phyloP scores from a whole-genome alignment of 1,139 yeast genomes.

The Hansenula sp. region DNA sequence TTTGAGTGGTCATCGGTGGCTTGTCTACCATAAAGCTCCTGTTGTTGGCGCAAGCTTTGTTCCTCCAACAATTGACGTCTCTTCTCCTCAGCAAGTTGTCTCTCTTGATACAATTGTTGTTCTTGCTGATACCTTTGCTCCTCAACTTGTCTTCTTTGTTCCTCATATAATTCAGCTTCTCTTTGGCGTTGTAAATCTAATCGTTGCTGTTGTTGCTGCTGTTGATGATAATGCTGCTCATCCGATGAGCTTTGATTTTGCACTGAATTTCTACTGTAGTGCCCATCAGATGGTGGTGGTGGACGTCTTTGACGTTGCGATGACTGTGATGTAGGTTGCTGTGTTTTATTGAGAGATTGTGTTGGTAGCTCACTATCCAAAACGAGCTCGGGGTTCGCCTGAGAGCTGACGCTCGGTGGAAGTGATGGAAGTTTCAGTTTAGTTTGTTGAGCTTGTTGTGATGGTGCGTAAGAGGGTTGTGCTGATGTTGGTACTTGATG shows the following conservation, averaged over 20 bases:
- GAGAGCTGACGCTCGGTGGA: slow-evolving; percentile 7
- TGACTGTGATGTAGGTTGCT: slow-evolving; percentile 5
- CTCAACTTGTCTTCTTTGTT: slow-evolving; percentile 4
- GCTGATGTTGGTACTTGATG: slow-evolving; percentile 20
- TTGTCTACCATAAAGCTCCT: slow-evolving; percentile 3
- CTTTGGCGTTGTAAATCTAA: slow-evolving; percentile 12
- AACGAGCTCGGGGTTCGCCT: background rate
- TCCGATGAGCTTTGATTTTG: background rate
- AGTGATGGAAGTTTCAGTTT: slow-evolving; percentile 10
- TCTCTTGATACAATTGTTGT: slow-evolving; percentile 15
- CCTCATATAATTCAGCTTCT: slow-evolving; percentile 10
- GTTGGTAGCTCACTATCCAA: slow-evolving; percentile 11
- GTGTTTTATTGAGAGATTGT: slow-evolving; percentile 11
- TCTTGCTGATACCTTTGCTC: slow-evolving; percentile 22
- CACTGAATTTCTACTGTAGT: slow-evolving; percentile 1
- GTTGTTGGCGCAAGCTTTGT: slow-evolving; percentile 3
- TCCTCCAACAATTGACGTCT: slow-evolving; percentile 28
- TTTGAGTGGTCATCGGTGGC: slow-evolving; percentile 6
- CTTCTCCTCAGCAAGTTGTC: slow-evolving; percentile 12
- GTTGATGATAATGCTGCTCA: background rate
- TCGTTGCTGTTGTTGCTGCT: slow-evolving; percentile 2
- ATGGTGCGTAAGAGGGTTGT: slow-evolving; percentile 22
- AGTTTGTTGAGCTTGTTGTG: slow-evolving; percentile 16
- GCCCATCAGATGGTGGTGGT: slow-evolving; percentile 7
- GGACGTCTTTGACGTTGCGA: slow-evolving; percentile 13